These are phyloP conservation scores for Pyracantha coccinea DNA, from an alignment of 331 rosid species.

Conservation along the genomic window DNA sequence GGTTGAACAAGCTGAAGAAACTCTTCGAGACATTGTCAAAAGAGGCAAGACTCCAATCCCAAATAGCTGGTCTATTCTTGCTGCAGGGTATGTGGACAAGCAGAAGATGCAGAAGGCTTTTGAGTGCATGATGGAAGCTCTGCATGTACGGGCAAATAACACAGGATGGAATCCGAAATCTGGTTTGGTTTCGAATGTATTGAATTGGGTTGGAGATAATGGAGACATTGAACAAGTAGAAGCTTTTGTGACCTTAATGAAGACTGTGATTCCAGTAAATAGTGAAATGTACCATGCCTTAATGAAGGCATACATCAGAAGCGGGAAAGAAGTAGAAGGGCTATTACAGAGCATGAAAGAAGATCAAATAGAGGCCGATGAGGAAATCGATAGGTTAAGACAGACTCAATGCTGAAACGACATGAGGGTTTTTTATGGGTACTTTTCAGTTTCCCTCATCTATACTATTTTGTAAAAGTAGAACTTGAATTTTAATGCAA, in stretches of 20 bases:
- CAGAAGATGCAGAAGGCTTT: conserved; percentile 62
- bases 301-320: conserved; percentile 32
- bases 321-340: conserved; percentile 36
- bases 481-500: neutral
- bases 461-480: neutral
- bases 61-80: conserved; percentile 68
- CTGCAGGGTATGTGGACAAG: conserved; percentile 47
- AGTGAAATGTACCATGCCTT: conserved; percentile 47
- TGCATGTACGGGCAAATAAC: conserved; percentile 29
- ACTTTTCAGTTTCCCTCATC: neutral
- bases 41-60: conserved; percentile 63
- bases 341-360: conserved; percentile 34
- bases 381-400: conserved; percentile 19
- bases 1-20: conserved; percentile 51
- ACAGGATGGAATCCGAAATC: conserved; percentile 61
- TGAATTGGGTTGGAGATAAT: conserved; percentile 41
- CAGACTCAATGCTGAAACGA: neutral
- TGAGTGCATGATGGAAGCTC: conserved; percentile 54
- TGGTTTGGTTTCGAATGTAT: conserved; percentile 27
- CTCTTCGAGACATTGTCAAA: conserved; percentile 28
- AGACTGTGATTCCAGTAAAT: conserved; percentile 36
- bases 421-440: neutral
- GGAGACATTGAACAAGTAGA: conserved; percentile 38
- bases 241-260: conserved; percentile 45
- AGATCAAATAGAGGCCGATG: conserved; percentile 21